phyloP scores from a whole-genome alignment of 2,329 filamentous ascomycete species.

The Fusarium brachygibbosum region DNA sequence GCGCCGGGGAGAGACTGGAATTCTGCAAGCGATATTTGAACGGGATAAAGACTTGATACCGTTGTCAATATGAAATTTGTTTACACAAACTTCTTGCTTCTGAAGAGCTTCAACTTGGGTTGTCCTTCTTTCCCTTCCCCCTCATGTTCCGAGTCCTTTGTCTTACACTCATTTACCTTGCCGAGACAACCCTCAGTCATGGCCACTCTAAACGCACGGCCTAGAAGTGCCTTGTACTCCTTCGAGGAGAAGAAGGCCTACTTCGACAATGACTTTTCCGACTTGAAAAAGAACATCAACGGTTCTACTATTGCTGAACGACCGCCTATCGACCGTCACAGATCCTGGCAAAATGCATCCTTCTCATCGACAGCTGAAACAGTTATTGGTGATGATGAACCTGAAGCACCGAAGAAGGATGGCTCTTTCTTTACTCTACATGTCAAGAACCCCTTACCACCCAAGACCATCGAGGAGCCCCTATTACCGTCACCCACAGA shows the following conservation, averaged over 20 bases:
- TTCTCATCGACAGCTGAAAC: slow-evolving; percentile 29
- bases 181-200: background rate
- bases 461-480: background rate
- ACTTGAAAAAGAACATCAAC: background rate
- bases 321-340: background rate
- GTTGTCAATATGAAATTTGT: background rate
- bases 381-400: slow-evolving; percentile 11
- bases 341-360: slow-evolving; percentile 10
- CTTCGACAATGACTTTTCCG: background rate
- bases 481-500: background rate
- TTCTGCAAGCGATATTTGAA: background rate
- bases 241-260: background rate
- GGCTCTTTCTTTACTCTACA: slow-evolving; percentile 1
- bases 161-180: background rate
- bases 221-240: background rate
- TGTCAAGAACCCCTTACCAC: background rate
- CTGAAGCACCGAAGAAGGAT: background rate
- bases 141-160: background rate
- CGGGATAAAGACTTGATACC: background rate
- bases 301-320: background rate
- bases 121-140: background rate
- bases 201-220: background rate
- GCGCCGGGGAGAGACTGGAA: slow-evolving; percentile 2
- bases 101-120: background rate
- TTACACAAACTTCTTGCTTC: background rate